Conservation (phyloP, 2,329 filamentous ascomycete species). For the Lecanoromycetidae sp. region DNA sequence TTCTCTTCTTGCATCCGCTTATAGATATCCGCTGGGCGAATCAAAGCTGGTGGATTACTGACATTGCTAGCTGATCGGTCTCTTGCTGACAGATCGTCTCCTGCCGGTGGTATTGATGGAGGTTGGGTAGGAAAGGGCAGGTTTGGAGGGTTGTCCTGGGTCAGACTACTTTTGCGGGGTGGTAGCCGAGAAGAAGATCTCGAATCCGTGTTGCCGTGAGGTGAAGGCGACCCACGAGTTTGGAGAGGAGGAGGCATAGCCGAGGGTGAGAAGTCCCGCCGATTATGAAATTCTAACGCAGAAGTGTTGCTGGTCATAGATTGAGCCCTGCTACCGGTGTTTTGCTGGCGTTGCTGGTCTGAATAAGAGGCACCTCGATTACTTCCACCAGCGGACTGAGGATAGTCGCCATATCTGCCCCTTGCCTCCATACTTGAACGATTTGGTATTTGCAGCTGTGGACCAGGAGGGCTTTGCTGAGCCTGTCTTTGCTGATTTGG, state of each 20-base stretch:
- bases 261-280: slow-evolving; percentile 41
- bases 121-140: slow-evolving; percentile 19
- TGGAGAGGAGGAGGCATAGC: slow-evolving; percentile 40
- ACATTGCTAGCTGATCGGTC: slow-evolving; percentile 19
- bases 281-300: slow-evolving; percentile 28
- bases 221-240: slow-evolving; percentile 31
- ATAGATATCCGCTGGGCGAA: slow-evolving; percentile 67
- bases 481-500: slow-evolving; percentile 4
- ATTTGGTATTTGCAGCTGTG: background rate
- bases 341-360: slow-evolving; percentile 16
- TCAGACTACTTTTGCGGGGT: slow-evolving; percentile 51
- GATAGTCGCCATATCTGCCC: background rate
- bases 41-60: slow-evolving; percentile 48
- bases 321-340: slow-evolving; percentile 21
- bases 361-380: slow-evolving; percentile 1
- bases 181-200: slow-evolving; percentile 38
- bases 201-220: slow-evolving; percentile 22
- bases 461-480: background rate
- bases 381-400: background rate
- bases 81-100: background rate
- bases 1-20: slow-evolving; percentile 57
- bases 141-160: slow-evolving; percentile 28
- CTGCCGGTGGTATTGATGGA: background rate
- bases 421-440: slow-evolving; percentile 4
- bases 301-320: slow-evolving; percentile 25